Evolutionary conservation across 805 yeast species (phyloP), one percentile per base, ranked within the genome.

Genomic region (Candida caryicola): DNA sequence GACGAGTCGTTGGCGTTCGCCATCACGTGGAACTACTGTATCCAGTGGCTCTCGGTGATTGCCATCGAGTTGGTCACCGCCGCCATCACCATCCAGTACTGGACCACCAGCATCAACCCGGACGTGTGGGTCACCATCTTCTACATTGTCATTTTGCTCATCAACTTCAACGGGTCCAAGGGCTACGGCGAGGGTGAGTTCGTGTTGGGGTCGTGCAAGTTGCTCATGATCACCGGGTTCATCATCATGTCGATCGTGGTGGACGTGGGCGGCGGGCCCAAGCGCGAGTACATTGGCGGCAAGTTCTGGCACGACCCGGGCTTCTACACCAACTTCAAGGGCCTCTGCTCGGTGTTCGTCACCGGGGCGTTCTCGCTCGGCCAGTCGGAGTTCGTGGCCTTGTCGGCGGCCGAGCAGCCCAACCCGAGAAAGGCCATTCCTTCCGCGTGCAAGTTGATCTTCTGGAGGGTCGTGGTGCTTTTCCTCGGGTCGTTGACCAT

Each of bases 51-150:
- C 47, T 67, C 76, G 31, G 82, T 78, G 39, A 68, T 81, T 37
- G 79, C 85, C 2, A 66, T 81, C 33, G 86, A 81, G 52, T 66
- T 80, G 52, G 83, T 80, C 19, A 78, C 85, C 17, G 83, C 83
- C 14, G 66, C 80, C 29, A 72, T 78, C 67, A 79, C 85, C 18
- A 70, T 81, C 40, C 62, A 72, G 45, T 80, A 64, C 57, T 81
- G 87, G 87, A 62, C 68, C 3, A 44, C 57, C n/a, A 30, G 36
- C 4, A 66, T 79, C 34, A 72, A 78, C 49, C 65, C 84, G 1
- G 82, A 77, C 47, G 76, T 71, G 4, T 81, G 75, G 57, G 81
- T 81, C 14, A 63, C 71, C 1, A 72, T 79, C 3, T 76, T 81
- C 50, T 73, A 65, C 38, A 50, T 63, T 8, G 57, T 78, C 5